A percentile compares a stretch with the other conserved stretches of the same genome.
These are phyloP conservation scores for Sclerotinia subarctica DNA, from an alignment of 2,329 filamentous ascomycete species.

Conservation along the genomic window DNA sequence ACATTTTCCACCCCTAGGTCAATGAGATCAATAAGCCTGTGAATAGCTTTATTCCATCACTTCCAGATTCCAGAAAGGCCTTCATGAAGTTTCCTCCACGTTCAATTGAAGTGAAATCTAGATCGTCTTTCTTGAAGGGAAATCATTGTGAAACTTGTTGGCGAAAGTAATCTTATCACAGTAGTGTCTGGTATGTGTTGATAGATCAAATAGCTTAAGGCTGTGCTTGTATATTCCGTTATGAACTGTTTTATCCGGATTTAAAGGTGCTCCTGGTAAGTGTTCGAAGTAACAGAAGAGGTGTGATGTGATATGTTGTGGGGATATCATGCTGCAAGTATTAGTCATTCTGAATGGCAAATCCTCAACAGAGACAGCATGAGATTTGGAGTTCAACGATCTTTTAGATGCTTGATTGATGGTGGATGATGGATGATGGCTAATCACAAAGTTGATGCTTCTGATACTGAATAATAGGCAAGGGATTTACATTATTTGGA, in stretches of 20 bases:
- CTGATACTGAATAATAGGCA: neutral
- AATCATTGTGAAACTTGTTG: too few species aligned
- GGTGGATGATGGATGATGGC: neutral
- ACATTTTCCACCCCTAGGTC: too few species aligned
- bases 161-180: too few species aligned
- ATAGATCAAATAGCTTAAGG: accelerated
- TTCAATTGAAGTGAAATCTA: too few species aligned
- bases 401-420: neutral
- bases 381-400: neutral
- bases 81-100: too few species aligned
- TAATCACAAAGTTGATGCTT: neutral
- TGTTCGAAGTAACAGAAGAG: neutral
- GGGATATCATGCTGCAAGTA: neutral
- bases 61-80: too few species aligned
- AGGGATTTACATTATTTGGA: neutral
- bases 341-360: neutral
- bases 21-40: too few species aligned
- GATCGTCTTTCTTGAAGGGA: too few species aligned
- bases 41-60: too few species aligned
- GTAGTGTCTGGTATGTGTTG: too few species aligned
- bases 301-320: too few species aligned
- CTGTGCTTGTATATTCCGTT: neutral
- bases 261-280: too few species aligned
- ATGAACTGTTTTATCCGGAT: neutral
- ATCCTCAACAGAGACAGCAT: neutral